Percentiles rank a stretch among this genome's conserved stretches.
Conservation (phyloP, 1,139 yeast genomes). For the Blastobotrys apis region DNA sequence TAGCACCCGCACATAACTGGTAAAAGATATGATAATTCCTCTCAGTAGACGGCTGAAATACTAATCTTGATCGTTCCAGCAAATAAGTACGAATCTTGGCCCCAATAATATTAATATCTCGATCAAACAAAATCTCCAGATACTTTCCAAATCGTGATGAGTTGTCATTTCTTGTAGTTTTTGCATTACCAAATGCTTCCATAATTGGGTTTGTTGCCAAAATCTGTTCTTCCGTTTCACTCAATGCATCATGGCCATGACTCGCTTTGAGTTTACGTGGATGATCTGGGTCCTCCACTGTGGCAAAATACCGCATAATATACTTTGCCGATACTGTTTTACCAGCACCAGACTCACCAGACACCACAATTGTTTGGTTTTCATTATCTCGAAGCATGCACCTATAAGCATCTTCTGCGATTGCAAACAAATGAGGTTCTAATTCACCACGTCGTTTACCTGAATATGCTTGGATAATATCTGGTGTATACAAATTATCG, state of each 20-base stretch:
- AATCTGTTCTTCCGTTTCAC: conserved; percentile 89
- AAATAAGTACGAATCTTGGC: conserved; percentile 91
- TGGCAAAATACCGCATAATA: conserved; percentile 95
- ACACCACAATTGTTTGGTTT: conserved; percentile 93
- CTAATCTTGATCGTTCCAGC: conserved; percentile 89
- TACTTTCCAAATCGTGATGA: conserved; percentile 97
- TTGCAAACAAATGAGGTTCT: conserved; percentile 95
- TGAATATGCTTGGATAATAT: conserved; percentile 89
- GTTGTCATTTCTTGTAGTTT: conserved; percentile 94
- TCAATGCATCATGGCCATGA: conserved; percentile 61
- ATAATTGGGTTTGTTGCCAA: conserved; percentile 96
- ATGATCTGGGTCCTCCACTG: conserved; percentile 69
- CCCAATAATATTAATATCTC: conserved; percentile 74
- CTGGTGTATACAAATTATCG: conserved; percentile 86
- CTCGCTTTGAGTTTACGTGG: conserved; percentile 24
- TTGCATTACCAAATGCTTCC: conserved; percentile 99
- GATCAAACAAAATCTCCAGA: conserved; percentile 81
- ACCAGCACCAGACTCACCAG: conserved; percentile 99
- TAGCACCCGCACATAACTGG: conserved; percentile 79
- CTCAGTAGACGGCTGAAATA: conserved; percentile 84
- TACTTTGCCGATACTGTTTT: conserved; percentile 96
- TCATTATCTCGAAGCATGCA: conserved; percentile 81
- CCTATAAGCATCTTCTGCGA: conserved; percentile 94
- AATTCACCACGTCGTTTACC: conserved; percentile 89
- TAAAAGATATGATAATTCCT: conserved; percentile 95